Evolutionary conservation across 768 basidiomycete species (phyloP).

Genomic region (Leccinum arenicola): DNA sequence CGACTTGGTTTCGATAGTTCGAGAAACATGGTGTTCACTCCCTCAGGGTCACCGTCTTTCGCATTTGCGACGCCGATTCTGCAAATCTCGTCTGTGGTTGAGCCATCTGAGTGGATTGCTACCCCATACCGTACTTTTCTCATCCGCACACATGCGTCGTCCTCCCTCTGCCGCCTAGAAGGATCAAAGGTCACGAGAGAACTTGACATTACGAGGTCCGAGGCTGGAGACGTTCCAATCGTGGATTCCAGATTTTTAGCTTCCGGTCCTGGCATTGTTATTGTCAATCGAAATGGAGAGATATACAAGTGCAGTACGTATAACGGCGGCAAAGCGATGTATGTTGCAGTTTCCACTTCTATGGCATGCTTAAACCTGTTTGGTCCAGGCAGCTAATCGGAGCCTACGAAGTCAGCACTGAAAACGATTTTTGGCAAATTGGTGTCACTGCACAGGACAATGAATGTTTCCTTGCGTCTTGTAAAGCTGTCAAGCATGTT

Average conservation of each 20-base stretch:
- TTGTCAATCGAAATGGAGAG: conserved; percentile 51
- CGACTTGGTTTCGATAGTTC: conserved; percentile 27
- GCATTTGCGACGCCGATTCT: conserved; percentile 67
- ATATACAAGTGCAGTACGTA: conserved; percentile 46
- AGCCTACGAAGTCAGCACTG: conserved; percentile 4
- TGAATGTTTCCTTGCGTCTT: conserved; percentile 48
- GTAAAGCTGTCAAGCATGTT: conserved; percentile 39
- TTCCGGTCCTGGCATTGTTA: conserved; percentile 32
- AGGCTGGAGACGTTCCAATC: conserved; percentile 39
- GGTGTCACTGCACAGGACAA: conserved; percentile 34
- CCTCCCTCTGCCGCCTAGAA: conserved; percentile 38
- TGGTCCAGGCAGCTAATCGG: conserved; percentile 21
- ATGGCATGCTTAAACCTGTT: conserved; percentile 1
- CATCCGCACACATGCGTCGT: conserved; percentile 47
- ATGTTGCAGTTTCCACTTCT: conserved; percentile 19
- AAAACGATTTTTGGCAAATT: conserved; percentile 53
- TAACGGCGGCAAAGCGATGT: conserved; percentile 41
- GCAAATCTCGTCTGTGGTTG: conserved; percentile 48
- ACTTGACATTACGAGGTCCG: conserved; percentile 38
- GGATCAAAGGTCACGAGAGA: conserved; percentile 30
- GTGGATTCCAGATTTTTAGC: conserved; percentile 47
- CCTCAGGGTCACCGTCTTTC: conserved; percentile 41
- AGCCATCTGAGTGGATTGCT: conserved; percentile 13
- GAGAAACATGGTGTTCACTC: conserved; percentile 19
- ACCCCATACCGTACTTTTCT: conserved; percentile 23